A percentile compares a stretch with the other conserved stretches of the same genome.
phyloP scores from a whole-genome alignment of 768 basidiomycete species.

The Polyporus arcularius region DNA sequence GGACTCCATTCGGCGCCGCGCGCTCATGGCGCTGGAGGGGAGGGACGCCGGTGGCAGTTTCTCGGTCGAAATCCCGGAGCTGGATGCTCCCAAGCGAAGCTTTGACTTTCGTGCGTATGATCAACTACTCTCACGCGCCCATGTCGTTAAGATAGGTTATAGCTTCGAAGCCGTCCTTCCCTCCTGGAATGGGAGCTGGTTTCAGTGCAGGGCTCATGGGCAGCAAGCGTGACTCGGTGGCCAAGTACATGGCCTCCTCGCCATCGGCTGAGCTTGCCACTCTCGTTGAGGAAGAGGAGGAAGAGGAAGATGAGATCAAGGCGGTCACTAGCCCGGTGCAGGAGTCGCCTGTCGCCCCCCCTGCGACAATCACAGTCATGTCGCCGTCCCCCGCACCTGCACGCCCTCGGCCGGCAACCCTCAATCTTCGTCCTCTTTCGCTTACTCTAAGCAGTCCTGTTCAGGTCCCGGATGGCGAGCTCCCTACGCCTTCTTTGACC shows the following conservation, averaged over 20 bases:
- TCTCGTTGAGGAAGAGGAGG: slow-evolving; percentile 84
- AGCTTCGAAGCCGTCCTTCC: slow-evolving; percentile 66
- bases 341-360: slow-evolving; percentile 2
- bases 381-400: slow-evolving; percentile 35
- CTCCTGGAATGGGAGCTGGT: slow-evolving; percentile 46
- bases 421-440: slow-evolving; percentile 71
- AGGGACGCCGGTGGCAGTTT: slow-evolving; percentile 65
- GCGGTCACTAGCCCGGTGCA: slow-evolving; percentile 17
- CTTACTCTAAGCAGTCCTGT: slow-evolving; percentile 57
- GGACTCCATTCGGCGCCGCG: slow-evolving; percentile 79
- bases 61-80: slow-evolving; percentile 82
- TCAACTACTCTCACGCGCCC: neutral
- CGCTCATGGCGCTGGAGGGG: slow-evolving; percentile 87
- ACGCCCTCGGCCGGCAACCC: slow-evolving; percentile 66
- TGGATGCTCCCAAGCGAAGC: slow-evolving; percentile 54
- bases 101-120: slow-evolving; percentile 68
- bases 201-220: slow-evolving; percentile 45
- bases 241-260: slow-evolving; percentile 60
- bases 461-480: slow-evolving; percentile 21
- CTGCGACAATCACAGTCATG: slow-evolving; percentile 14
- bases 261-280: slow-evolving; percentile 78
- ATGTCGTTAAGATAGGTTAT: neutral
- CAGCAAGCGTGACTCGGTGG: slow-evolving; percentile 77
- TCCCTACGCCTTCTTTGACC: slow-evolving; percentile 58
- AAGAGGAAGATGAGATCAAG: slow-evolving; percentile 60